Percentiles rank a stretch among this genome's conserved stretches.
Conservation (phyloP, 768 basidiomycete genomes). For the Termitomyces sp. region DNA sequence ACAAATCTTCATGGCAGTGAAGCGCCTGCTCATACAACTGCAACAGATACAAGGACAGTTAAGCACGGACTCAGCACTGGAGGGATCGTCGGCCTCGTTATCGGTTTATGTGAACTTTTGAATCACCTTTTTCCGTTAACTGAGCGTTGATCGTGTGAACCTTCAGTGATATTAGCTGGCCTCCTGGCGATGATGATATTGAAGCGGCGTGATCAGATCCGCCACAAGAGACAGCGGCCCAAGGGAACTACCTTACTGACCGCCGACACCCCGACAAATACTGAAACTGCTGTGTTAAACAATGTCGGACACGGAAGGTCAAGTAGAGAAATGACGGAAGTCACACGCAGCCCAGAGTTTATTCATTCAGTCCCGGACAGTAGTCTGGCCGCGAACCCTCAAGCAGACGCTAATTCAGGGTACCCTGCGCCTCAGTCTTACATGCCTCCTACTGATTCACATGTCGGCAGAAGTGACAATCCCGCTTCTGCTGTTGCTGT, state of each 20-base stretch:
- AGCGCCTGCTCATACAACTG: neutral
- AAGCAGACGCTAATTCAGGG: neutral
- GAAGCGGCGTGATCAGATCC: neutral
- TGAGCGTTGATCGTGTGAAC: neutral
- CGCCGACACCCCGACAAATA: neutral
- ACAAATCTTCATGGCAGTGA: neutral
- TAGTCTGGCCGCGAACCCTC: neutral
- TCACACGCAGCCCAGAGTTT: neutral
- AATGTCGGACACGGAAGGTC: neutral
- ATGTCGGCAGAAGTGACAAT: neutral
- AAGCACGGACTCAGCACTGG: neutral
- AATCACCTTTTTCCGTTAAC: neutral
- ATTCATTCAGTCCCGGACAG: neutral
- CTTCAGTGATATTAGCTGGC: neutral
- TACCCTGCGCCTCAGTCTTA: slow-evolving; percentile 5
- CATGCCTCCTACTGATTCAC: slow-evolving; percentile 1
- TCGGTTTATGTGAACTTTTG: neutral
- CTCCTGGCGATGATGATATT: neutral
- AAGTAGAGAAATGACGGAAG: neutral
- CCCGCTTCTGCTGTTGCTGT: too few relatives aligned
- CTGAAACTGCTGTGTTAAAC: neutral
- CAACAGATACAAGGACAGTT: neutral
- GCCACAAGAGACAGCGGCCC: neutral
- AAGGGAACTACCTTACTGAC: neutral
- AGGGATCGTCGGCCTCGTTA: neutral